These are phyloP conservation scores for Saraca asoca DNA, from an alignment of 331 rosid species.

Conservation along the genomic window DNA sequence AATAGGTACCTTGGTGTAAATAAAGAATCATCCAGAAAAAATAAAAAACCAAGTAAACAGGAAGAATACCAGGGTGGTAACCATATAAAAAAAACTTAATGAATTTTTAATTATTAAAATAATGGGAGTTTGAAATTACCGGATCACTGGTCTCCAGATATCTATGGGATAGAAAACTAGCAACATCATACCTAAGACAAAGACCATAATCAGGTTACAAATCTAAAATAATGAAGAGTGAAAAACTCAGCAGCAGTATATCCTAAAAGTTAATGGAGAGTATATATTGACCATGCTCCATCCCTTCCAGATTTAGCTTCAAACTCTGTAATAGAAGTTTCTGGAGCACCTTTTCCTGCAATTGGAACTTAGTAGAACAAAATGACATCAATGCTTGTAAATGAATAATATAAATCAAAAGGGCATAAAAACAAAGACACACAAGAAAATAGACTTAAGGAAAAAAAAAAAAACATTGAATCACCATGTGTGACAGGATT, in stretches of 20 bases:
- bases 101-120: slow-evolving; percentile 10
- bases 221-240: slow-evolving; percentile 16
- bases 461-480: background rate
- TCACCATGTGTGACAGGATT: background rate
- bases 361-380: slow-evolving; percentile 54
- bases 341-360: slow-evolving; percentile 61
- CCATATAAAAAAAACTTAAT: slow-evolving; percentile 15
- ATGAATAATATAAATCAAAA: slow-evolving; percentile 18
- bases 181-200: slow-evolving; percentile 79
- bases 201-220: slow-evolving; percentile 27
- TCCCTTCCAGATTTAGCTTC: slow-evolving; percentile 99
- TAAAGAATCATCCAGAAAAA: no score
- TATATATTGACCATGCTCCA: slow-evolving; percentile 89
- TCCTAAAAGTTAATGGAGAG: slow-evolving; percentile 35
- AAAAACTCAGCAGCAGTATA: slow-evolving; percentile 31
- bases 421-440: slow-evolving; percentile 10
- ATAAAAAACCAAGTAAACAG: no score
- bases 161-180: slow-evolving; percentile 81
- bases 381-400: slow-evolving; percentile 25
- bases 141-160: slow-evolving; percentile 78
- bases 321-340: slow-evolving; percentile 71
- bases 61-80: no score
- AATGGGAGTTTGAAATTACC: slow-evolving; percentile 58
- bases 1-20: no score
- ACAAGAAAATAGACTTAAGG: slow-evolving; percentile 14